Evolutionary conservation across 768 basidiomycete genomes (phyloP).

Genomic region (Galerina sulciceps): DNA sequence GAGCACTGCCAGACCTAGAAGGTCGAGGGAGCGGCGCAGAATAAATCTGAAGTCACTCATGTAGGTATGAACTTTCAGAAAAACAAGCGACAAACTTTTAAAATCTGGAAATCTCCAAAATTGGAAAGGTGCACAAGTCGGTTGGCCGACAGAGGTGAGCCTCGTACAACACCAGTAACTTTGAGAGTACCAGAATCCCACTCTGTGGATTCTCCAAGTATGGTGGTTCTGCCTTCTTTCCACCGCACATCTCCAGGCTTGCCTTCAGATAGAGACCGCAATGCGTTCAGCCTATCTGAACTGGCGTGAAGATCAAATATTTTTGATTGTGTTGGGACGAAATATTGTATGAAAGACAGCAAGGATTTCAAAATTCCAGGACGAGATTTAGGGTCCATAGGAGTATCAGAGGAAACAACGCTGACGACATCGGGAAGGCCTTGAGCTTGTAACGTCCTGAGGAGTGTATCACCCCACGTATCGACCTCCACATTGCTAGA

Average conservation of each 20-base stretch:
- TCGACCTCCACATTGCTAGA: conserved; percentile 86
- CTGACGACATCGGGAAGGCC: conserved; percentile 87
- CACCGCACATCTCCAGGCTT: conserved; percentile 79
- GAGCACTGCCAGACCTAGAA: conserved; percentile 34
- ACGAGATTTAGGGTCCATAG: conserved; percentile 65
- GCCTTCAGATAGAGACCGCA: conserved; percentile 85
- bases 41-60: conserved; percentile 55
- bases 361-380: conserved; percentile 81
- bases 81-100: conserved; percentile 56
- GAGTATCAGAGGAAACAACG: conserved; percentile 61
- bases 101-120: conserved; percentile 86
- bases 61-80: background rate
- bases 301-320: conserved; percentile 72
- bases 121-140: conserved; percentile 87
- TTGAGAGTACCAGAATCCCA: conserved; percentile 66
- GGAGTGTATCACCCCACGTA: conserved; percentile 82
- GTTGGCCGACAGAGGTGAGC: conserved; percentile 76
- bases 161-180: conserved; percentile 88
- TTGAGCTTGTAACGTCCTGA: conserved; percentile 88
- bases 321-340: conserved; percentile 80
- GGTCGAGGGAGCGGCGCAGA: conserved; percentile 57
- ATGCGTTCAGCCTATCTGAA: conserved; percentile 71
- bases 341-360: conserved; percentile 93
- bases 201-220: conserved; percentile 69
- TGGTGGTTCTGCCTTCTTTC: conserved; percentile 79